Percentiles rank a stretch among this genome's conserved stretches.
Evolutionary conservation across 78 protist genomes (phyloP).

Genomic region (Anaeramoeba flamelloides): DNA sequence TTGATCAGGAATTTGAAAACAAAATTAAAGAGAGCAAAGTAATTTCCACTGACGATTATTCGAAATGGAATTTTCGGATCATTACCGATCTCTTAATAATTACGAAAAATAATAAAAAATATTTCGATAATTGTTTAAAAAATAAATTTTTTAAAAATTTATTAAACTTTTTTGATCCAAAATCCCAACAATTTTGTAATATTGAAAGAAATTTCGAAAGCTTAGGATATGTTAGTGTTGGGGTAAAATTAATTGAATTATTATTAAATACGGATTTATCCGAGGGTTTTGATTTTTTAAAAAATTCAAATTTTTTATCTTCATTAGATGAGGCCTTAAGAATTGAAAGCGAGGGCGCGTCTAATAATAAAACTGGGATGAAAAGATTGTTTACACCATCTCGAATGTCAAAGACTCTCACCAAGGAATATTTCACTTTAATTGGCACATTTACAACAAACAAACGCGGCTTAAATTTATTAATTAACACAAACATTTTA

Average conservation of each 20-base stretch:
- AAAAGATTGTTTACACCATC: background rate
- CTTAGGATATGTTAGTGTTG: background rate
- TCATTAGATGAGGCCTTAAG: background rate
- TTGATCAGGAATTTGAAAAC: too few species aligned
- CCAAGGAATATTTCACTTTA: background rate
- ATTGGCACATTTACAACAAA: background rate
- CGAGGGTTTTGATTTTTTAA: background rate
- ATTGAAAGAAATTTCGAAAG: background rate
- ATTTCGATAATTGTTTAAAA: background rate
- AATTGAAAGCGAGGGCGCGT: background rate
- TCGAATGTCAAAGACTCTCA: background rate
- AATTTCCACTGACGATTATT: too few species aligned
- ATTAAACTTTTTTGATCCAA: background rate
- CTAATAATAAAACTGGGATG: background rate
- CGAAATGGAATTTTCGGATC: too few species aligned
- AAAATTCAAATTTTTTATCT: background rate
- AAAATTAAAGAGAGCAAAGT: too few species aligned
- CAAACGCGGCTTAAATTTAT: background rate
- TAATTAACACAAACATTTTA: background rate
- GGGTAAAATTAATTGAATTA: background rate
- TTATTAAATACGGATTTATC: background rate
- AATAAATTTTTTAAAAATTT: background rate
- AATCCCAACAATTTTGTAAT: background rate
- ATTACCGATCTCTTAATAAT: too few species aligned
- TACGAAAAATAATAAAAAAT: background rate